Evolutionary conservation across 2,329 filamentous ascomycete species (phyloP), one percentile per base, ranked within the genome.

Genomic region (Ambrosiella xylebori): DNA sequence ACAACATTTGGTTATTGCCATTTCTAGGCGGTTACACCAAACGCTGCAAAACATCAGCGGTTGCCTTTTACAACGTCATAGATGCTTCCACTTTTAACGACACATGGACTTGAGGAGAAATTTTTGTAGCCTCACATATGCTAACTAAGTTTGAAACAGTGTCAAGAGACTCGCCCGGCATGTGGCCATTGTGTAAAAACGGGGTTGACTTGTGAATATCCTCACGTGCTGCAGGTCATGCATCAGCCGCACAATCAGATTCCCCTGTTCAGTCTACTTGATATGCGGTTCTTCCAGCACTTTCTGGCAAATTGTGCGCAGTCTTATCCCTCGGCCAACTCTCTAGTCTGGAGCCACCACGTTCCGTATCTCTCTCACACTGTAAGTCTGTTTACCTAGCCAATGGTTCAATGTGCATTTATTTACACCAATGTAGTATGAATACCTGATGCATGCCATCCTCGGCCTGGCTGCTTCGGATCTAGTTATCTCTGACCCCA

Each of bases 391-490:
- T 5, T 9, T 12, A 4, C 13, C 37, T 6, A 17, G 54, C 38
- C 37, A 27, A 51, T 38, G 38, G n/a, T 7, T 54, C 11, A 37
- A 19, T 3, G 13, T 19, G 7, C 7, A n/a, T 15, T 47, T 19
- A 53, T 62, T 62, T 56, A 65, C 44, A 37, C 38, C 6, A 19
- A 19, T 57, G 19, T 59, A 82, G 76, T 76, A 84, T 62, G 79
- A 83, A 58, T 84, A 80, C 60, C 73, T 85, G 8, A 85, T 87
- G 77, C 83, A 87, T 65, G 80, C 82, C 3, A 81, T 87, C 55
- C 74, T 85, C 0, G 82, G 81, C 11, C 75, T 85, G 61, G 75
- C 83, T 1, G 84, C 84, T 38, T 85, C 82, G 0, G 80, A 86
- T 62, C 73, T 86, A 3, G 74, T 76, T 63, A 68, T 69, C 3